Evolutionary conservation across 1,284 basidiomycete species (phyloP).

Genomic region (Ustilago tritici): DNA sequence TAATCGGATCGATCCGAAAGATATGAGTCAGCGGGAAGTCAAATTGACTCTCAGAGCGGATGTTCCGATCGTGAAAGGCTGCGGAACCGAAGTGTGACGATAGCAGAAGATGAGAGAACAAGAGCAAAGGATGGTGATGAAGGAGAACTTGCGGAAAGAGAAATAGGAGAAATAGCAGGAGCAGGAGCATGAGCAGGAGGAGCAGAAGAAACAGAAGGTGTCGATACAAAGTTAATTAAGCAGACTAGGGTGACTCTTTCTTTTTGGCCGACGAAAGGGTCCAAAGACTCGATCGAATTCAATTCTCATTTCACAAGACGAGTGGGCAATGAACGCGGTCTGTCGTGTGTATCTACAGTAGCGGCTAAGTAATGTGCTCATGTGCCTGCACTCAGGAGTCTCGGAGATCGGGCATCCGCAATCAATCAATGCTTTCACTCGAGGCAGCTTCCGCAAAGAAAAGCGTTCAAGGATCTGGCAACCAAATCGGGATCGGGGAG

Average conservation of each 20-base stretch:
- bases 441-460: not conserved
- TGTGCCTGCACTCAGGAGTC: not conserved
- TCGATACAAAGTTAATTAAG: not conserved
- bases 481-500: not conserved
- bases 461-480: not conserved
- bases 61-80: not conserved
- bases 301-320: not conserved
- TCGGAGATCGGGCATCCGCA: not conserved
- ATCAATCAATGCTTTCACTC: not conserved
- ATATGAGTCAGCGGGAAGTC: not conserved
- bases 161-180: not conserved
- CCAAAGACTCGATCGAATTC: constrained; percentile 7
- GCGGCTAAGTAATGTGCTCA: not conserved
- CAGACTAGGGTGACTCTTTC: constrained; percentile 7
- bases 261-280: constrained; percentile 4
- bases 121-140: not conserved
- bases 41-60: not conserved
- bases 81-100: not conserved
- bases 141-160: constrained; percentile 4
- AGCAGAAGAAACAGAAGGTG: not conserved
- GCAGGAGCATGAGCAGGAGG: too few species aligned
- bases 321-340: constrained; percentile 7
- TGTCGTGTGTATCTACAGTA: constrained; percentile 15
- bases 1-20: not conserved
- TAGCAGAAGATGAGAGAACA: not conserved